phyloP scores from a whole-genome alignment of 257 asterid species.

The Solanum peruvianum region DNA sequence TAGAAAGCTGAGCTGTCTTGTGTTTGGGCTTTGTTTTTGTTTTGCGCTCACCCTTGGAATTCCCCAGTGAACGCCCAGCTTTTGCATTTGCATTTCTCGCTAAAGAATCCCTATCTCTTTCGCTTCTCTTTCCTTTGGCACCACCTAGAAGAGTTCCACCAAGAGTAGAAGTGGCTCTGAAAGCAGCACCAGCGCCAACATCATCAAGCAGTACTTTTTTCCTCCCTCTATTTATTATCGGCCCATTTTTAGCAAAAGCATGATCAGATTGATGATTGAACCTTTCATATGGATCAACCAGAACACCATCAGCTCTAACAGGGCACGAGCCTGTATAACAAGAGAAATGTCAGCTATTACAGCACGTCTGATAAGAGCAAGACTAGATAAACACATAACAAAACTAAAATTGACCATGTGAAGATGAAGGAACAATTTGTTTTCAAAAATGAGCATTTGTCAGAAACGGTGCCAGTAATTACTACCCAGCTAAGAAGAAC shows the following conservation, averaged over 20 bases:
- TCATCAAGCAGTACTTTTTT: conserved; percentile 71
- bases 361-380: background rate
- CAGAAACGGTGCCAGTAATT: background rate
- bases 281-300: conserved; percentile 21
- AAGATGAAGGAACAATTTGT: background rate
- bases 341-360: background rate
- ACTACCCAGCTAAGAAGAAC: background rate
- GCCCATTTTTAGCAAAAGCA: conserved; percentile 44
- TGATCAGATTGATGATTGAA: conserved; percentile 30
- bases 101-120: conserved; percentile 45
- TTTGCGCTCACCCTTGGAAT: conserved; percentile 77
- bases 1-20: conserved; percentile 77
- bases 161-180: conserved; percentile 37
- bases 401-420: background rate
- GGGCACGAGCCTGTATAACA: conserved; percentile 9
- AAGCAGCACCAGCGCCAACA: conserved; percentile 46
- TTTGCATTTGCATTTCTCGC: conserved; percentile 25
- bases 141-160: conserved; percentile 47
- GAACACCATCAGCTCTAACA: conserved; percentile 25
- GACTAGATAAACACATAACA: background rate
- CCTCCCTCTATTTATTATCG: conserved; percentile 67
- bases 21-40: conserved; percentile 74
- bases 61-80: conserved; percentile 54
- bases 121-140: conserved; percentile 86
- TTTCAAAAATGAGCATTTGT: background rate